Evolutionary conservation across 345 rosid species (phyloP), one percentile per base, ranked within the genome.

Genomic region (Eutrema yunnanense): DNA sequence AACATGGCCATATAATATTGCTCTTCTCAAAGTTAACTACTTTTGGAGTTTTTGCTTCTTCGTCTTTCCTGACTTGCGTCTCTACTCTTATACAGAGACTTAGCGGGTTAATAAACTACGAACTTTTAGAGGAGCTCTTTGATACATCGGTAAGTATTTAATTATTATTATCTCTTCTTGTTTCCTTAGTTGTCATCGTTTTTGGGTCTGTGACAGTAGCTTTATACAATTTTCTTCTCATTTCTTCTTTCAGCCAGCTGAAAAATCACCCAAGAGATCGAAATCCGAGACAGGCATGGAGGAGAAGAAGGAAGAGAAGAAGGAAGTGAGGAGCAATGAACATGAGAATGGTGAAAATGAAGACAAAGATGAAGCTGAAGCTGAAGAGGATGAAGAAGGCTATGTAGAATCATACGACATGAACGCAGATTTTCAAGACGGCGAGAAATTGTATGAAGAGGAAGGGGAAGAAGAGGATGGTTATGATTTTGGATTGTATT

Each of bases 51-150:
- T 43, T 13, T 44, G 41, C 9, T 55, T 54, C 29, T 37, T 33
- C 11, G 22, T 37, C 8, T 19, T 48, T 38, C 34, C 64, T 74
- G 50, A 19, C 26, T 62, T 32, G 37, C 47, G 50, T 10, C 55
- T 46, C 32, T 44, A 49, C 49, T 64, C 68, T 22, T 72, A 37
- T 74, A 80, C 95, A 89, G 97, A 84, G 91, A 73, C 74, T 91
- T 69, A 76, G 90, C 68, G 83, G 85, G 27, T 80, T 84, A 73
- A 83, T 90, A 84, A 90, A 93, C 84, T 81, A 78, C 14, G 90
- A 90, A 26, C 84, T 76, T 9, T 69, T 89, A 84, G 86, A 82
- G 60, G 83, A 86, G 68, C 94, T 93, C 55, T 89, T 90, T 57
- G 84, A 81, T 51, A 83, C 81, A 62, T 71, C 88, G 4, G 97